phyloP scores from a whole-genome alignment of 208 protist species.

The Acanthamoeba culbertsoni region DNA sequence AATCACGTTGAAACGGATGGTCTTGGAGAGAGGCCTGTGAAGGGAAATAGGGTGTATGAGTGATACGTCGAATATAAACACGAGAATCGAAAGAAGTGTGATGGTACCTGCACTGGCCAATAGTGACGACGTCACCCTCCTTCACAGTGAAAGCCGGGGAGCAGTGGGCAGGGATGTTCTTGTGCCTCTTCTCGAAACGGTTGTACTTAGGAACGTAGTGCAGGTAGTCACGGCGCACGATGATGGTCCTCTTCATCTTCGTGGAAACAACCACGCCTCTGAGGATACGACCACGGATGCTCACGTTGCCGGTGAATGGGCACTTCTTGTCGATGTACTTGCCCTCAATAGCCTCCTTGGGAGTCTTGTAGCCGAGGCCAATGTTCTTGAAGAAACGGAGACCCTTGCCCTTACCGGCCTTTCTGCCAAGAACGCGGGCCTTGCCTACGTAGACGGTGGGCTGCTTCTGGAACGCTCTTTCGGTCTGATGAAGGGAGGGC shows the following conservation, averaged over 20 bases:
- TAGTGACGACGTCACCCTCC: slow-evolving; percentile 97
- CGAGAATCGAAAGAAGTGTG: slow-evolving; percentile 65
- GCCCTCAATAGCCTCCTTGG: slow-evolving; percentile 96
- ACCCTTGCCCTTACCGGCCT: slow-evolving; percentile 81
- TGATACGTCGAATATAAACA: neutral
- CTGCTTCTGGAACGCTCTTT: slow-evolving; percentile 93
- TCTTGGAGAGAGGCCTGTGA: slow-evolving; percentile 98
- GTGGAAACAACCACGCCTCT: slow-evolving; percentile 96
- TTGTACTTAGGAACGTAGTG: slow-evolving; percentile 99
- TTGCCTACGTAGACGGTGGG: slow-evolving; percentile 75
- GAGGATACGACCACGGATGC: slow-evolving; percentile 99
- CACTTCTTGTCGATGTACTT: slow-evolving; percentile 99
- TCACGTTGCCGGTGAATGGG: slow-evolving; percentile 99
- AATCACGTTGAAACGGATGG: slow-evolving; percentile 99
- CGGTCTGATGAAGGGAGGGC: slow-evolving; percentile 69
- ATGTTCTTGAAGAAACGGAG: slow-evolving; percentile 94
- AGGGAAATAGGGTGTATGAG: neutral
- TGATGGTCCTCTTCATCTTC: slow-evolving; percentile 98
- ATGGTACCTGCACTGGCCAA: slow-evolving; percentile 96
- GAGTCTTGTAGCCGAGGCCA: slow-evolving; percentile 99
- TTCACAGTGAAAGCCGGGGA: slow-evolving; percentile 98
- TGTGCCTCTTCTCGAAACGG: slow-evolving; percentile 99
- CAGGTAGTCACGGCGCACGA: slow-evolving; percentile 99
- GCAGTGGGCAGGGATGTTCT: slow-evolving; percentile 97
- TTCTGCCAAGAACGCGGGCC: slow-evolving; percentile 74